Conservation (phyloP, 306 rosid genomes). For the Dryas drummondii region DNA sequence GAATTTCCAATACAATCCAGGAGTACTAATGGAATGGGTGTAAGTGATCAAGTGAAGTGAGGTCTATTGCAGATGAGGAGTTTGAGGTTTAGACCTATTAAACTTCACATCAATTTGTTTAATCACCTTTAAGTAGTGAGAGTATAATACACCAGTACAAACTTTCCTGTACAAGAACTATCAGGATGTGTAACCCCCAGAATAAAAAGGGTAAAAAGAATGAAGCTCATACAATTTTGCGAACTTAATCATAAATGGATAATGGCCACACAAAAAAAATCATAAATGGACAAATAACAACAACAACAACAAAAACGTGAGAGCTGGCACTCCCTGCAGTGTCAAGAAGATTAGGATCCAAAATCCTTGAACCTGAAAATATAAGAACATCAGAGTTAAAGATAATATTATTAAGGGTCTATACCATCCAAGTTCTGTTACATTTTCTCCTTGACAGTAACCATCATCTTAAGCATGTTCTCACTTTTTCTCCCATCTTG, state of each 20-base stretch:
- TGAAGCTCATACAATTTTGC: conserved; percentile 18
- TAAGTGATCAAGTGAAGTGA: no score
- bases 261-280: not conserved
- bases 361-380: conserved; percentile 43
- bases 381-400: not conserved
- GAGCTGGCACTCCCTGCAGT: conserved; percentile 6
- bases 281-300: not conserved
- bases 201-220: conserved; percentile 44
- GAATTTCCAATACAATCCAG: no score
- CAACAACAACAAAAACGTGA: not conserved
- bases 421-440: not conserved
- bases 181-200: conserved; percentile 23
- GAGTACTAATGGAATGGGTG: no score
- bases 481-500: not conserved
- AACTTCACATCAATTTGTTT: not conserved
- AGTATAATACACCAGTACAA: conserved; percentile 4
- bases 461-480: not conserved
- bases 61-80: not conserved
- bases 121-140: not conserved
- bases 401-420: not conserved
- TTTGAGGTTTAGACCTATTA: not conserved
- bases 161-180: conserved; percentile 30
- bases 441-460: not conserved
- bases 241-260: not conserved
- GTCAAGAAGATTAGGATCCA: conserved; percentile 7